A percentile compares a stretch with the other conserved stretches of the same genome.
Conservation (phyloP, 2,329 filamentous ascomycete genomes). For the Penicillium sp. region DNA sequence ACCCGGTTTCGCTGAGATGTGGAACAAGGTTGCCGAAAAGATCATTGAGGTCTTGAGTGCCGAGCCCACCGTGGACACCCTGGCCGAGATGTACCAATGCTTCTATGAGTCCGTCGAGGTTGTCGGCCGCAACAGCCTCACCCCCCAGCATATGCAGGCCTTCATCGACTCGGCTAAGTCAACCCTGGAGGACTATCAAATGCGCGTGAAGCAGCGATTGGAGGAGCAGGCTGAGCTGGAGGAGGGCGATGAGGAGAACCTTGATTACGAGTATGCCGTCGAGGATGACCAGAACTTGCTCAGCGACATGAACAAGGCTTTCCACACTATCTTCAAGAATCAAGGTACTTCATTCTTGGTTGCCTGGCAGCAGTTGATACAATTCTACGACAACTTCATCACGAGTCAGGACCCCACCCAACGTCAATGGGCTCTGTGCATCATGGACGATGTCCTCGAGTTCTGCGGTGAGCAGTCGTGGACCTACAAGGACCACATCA, state of each 20-base stretch:
- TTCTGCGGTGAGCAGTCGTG: constrained; percentile 90
- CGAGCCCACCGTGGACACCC: constrained; percentile 91
- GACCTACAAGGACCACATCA: constrained; percentile 81
- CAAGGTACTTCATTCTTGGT: constrained; percentile 81
- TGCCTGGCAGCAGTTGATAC: constrained; percentile 80
- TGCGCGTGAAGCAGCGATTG: constrained; percentile 75
- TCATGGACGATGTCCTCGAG: constrained; percentile 96
- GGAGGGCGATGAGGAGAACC: constrained; percentile 84
- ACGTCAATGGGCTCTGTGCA: constrained; percentile 97
- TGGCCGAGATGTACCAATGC: constrained; percentile 99
- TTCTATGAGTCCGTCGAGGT: constrained; percentile 99
- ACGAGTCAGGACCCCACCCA: constrained; percentile 80
- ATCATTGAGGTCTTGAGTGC: constrained; percentile 89
- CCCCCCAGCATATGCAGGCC: constrained; percentile 71
- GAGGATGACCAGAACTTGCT: constrained; percentile 96
- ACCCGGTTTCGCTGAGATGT: constrained; percentile 74
- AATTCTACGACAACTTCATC: constrained; percentile 83
- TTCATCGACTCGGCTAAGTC: constrained; percentile 86
- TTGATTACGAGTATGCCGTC: constrained; percentile 84
- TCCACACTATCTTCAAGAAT: constrained; percentile 98
- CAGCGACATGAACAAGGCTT: constrained; percentile 99
- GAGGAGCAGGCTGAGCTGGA: constrained; percentile 82
- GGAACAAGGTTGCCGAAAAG: constrained; percentile 82
- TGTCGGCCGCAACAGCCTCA: constrained; percentile 79
- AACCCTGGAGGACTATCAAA: constrained; percentile 88